Evolutionary conservation across 768 basidiomycete genomes (phyloP), one percentile per base, ranked within the genome.

Genomic region (Mycena galopus): DNA sequence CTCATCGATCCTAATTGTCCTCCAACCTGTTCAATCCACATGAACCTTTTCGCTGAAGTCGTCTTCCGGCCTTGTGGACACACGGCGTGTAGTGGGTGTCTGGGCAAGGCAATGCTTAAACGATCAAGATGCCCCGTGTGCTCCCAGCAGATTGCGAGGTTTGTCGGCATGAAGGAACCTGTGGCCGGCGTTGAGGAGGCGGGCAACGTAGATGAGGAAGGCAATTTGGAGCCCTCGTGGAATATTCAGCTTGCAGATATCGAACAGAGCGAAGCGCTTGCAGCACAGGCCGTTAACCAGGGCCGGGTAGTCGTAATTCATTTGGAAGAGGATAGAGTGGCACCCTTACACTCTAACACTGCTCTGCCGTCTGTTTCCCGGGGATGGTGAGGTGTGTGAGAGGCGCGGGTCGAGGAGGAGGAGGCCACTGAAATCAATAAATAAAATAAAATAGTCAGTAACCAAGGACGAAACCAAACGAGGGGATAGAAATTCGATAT

Each of bases 11-110:
- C 75, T 4, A 50, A 72, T 35, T 27, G 39, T 35, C 75, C 75
- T 53, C 67, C 67, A 9, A 23, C 2, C 19, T 76, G 75, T 44
- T 47, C 61, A 29, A 16, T 42, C 19, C 73, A 76, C 50, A 42
- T 47, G 35, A 35, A 53, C 17, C 6, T 64, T 9, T 25, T 51
- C 42, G 42, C 42, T 44, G 42, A 44, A 21, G 42, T 44, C 42
- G 64, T 76, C 35, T 75, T 74, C 35, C 70, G 75, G 6, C 75
- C 75, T 2, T 76, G 75, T 64, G 60, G 62, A 5, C 75, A 76
- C 47, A 53, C 59, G 14, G 75, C 35, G 3, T 76, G 75, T 62
- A 23, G 29, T 35, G 51, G 33, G 32, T 76, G 75, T 55, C 33
- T 35, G 75, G 75, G 35, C 17, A 35, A 19, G 5, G 57, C 75